Conservation (phyloP, 768 basidiomycete genomes). For the Mycena rosella region DNA sequence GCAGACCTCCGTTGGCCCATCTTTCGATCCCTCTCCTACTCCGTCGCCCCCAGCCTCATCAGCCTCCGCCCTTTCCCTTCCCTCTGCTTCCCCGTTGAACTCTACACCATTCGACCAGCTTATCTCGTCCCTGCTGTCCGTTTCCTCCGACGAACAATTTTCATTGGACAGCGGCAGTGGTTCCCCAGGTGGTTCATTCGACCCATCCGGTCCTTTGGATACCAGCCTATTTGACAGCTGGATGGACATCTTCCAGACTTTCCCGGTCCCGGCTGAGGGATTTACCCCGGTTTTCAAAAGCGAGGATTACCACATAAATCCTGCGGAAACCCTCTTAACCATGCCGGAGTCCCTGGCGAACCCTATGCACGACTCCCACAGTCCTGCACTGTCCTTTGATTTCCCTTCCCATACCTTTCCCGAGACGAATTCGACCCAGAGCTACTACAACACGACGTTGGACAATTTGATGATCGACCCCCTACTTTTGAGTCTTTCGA, state of each 20-base stretch:
- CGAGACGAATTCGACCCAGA: neutral
- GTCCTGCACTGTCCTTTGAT: slow-evolving; percentile 20
- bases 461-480: slow-evolving; percentile 49
- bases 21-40: slow-evolving; percentile 20
- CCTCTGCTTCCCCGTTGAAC: slow-evolving; percentile 9
- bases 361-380: neutral
- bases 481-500: slow-evolving; percentile 45
- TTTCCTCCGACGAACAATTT: slow-evolving; percentile 37
- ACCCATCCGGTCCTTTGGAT: slow-evolving; percentile 44
- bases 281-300: slow-evolving; percentile 37
- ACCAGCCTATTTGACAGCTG: slow-evolving; percentile 61
- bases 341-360: slow-evolving; percentile 9
- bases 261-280: slow-evolving; percentile 52
- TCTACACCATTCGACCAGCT: slow-evolving; percentile 55
- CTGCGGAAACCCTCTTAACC: slow-evolving; percentile 11
- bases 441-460: slow-evolving; percentile 3
- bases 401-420: slow-evolving; percentile 10
- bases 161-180: slow-evolving; percentile 5
- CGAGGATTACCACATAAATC: slow-evolving; percentile 22
- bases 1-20: neutral
- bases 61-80: slow-evolving; percentile 1
- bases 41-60: slow-evolving; percentile 1
- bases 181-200: slow-evolving; percentile 10
- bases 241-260: slow-evolving; percentile 63
- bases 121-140: slow-evolving; percentile 54